Base-by-base conservation (phyloP, 805 yeast genomes). In the Kuraishia borneana region DNA sequence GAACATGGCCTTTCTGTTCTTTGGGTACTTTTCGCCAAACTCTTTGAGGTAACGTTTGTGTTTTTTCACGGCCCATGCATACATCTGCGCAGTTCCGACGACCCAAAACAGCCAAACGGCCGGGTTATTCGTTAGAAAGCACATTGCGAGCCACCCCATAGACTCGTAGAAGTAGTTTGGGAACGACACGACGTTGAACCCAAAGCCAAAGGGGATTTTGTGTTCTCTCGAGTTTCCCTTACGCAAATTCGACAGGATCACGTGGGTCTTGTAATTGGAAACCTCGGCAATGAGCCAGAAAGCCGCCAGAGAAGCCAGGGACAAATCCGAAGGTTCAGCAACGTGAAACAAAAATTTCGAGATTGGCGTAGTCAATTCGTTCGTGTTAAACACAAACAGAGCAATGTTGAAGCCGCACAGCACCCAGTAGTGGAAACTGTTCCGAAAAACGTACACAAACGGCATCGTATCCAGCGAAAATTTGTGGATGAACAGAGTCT, bases 391-490 rank as follows among this genome's bases (percentile, higher is more conserved):
- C 4, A 54, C 34, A 17, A 50, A 37, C 25, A 35, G 42, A 1
- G 54, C 56, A 54, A 66, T 54, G 9, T 71, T 51, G 16, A 58
- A 19, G 6, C 97, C 96, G 36, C 87, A 80, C 43, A 89, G 62
- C n/a, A 83, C 54, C 96, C 96, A 89, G 60, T 92, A 92, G 56
- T 92, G 96, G 43, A 71, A 64, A 26, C 87, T 78, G 62, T 92
- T 92, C 60, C 88, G 85, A 68, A 89, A 83, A 39, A 92, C 59
- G 57, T 85, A 83, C 53, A 74, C 70, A 29, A 82, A 48, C 3
- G 98, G 98, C 98, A 92, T 92, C 10, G 98, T 92, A 18, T 84
- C 76, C 38, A 76, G 65, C 17, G 96, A 83, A 53, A 92, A 92
- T 40, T 70, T 67, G 60, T 92, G 98, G 34, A 92, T 77, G 50